Base-by-base conservation (phyloP, 371 early-diverging fungal species). In the Saksenaea vasiformis region DNA sequence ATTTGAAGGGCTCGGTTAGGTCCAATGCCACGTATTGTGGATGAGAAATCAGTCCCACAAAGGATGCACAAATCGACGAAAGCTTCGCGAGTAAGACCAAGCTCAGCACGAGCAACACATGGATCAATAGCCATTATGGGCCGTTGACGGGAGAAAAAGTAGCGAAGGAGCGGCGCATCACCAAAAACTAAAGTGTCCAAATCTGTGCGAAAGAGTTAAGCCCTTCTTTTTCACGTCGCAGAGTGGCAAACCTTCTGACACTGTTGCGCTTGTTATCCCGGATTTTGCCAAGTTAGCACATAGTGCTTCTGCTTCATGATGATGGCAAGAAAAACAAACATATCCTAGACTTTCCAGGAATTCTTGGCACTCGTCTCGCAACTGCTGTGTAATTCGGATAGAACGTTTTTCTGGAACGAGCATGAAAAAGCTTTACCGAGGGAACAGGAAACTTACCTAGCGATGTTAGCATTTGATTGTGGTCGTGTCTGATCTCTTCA, bases 11-110 rank as follows among this genome's bases (percentile, higher is more conserved):
- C 93, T 8, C 76, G 80, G 14, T 82, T 70, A 8, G 90, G 86
- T 0, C 91, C 92, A 17, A 92, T 82, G 3, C 85, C 83, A 39
- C 78, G 79, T 3, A 92, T 79, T 0, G 86, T 91, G 2, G 68
- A 71, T 22, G 87, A 85, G 69, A 91, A 93, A 56, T 93, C 93
- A 0, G 92, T 91, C 7, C 92, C 93, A 61, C 91, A 93, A n/a
- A 93, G 66, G 41, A 93, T 93, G 60, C 92, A 90, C 56, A 93
- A 24, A 65, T 92, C 93, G 3, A 90, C 64, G 67, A 91, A 92
- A 11, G 82, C 74, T 9, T 75, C 73, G 37, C 77, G 66, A 5
- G 72, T 79, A n/a, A 93, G 51, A 0, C 78, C 79, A 14, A 93
- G 71, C 24, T 72, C 76, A 14, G 66, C 43, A 28, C 78, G 72